A percentile compares a stretch with the other conserved stretches of the same genome.
phyloP scores from a whole-genome alignment of 2,329 filamentous ascomycete species.

The Colletotrichum melonis region DNA sequence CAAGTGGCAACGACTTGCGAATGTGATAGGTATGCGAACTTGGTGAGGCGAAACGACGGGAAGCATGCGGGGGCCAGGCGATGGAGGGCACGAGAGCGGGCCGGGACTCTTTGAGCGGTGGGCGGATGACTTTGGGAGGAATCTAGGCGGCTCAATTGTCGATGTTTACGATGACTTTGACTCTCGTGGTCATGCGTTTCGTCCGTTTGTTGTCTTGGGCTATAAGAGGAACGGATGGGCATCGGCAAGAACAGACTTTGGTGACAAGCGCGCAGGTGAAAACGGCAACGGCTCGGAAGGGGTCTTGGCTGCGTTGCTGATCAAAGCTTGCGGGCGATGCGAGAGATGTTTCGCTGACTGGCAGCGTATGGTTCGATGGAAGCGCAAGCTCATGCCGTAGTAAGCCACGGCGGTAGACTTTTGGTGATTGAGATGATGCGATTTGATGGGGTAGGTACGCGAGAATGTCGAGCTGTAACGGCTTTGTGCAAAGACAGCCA shows the following conservation, averaged over 20 bases:
- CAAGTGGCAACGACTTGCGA: background rate
- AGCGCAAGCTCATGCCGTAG: background rate
- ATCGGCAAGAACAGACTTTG: slow-evolving; percentile 23
- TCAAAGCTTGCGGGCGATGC: background rate
- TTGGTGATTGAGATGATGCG: background rate
- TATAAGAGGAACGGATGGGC: background rate
- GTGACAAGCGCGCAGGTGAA: slow-evolving; percentile 10
- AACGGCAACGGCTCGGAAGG: slow-evolving; percentile 1
- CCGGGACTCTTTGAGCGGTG: background rate
- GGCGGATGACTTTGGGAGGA: background rate
- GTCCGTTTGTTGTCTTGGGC: background rate
- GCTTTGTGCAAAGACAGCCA: background rate
- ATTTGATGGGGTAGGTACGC: background rate
- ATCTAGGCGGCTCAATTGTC: background rate
- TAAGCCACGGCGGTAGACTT: background rate
- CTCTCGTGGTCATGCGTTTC: background rate
- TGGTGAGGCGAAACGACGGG: background rate
- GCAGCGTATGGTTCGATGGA: background rate
- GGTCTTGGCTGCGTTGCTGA: background rate
- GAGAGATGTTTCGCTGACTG: background rate
- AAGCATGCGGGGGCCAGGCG: background rate
- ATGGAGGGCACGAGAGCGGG: background rate
- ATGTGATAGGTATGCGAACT: background rate
- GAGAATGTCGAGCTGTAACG: background rate
- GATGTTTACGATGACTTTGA: background rate